phyloP scores from a whole-genome alignment of 176 grass and related monocot species.

The Musa troglodytarum region DNA sequence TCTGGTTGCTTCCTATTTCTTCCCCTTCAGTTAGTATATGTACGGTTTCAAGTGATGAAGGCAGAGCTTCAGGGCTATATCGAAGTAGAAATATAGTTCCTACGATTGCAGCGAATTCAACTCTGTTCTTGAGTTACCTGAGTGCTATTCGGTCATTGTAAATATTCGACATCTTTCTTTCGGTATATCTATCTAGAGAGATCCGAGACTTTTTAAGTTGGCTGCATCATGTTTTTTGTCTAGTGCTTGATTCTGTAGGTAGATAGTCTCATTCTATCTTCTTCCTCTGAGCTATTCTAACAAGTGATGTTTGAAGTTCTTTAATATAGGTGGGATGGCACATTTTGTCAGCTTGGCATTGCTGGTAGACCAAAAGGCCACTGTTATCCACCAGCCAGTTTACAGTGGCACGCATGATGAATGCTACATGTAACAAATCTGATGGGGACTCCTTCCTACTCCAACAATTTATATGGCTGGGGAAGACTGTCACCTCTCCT shows the following conservation, averaged over 20 bases:
- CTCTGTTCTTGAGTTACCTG: background rate
- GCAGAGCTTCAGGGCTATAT: background rate
- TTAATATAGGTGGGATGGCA: background rate
- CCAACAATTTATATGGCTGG: too few relatives aligned
- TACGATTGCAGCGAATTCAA: background rate
- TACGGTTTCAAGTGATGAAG: background rate
- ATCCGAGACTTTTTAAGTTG: too few relatives aligned
- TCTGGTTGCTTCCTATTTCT: background rate
- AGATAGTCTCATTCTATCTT: background rate
- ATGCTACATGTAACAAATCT: too few relatives aligned
- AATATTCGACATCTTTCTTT: background rate
- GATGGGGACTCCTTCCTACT: too few relatives aligned
- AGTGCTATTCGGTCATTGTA: background rate
- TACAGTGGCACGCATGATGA: too few relatives aligned
- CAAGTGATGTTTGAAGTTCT: background rate
- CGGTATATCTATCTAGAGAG: background rate
- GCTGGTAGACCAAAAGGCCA: background rate
- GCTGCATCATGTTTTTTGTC: too few relatives aligned
- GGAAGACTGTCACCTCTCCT: too few relatives aligned
- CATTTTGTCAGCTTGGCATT: background rate
- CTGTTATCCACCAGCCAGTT: background rate
- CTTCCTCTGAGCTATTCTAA: background rate
- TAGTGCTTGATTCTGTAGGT: too few relatives aligned
- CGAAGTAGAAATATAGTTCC: background rate
- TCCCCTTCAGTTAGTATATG: background rate